Evolutionary conservation across 257 asterid species (phyloP).

Genomic region (Sherardia arvensis): DNA sequence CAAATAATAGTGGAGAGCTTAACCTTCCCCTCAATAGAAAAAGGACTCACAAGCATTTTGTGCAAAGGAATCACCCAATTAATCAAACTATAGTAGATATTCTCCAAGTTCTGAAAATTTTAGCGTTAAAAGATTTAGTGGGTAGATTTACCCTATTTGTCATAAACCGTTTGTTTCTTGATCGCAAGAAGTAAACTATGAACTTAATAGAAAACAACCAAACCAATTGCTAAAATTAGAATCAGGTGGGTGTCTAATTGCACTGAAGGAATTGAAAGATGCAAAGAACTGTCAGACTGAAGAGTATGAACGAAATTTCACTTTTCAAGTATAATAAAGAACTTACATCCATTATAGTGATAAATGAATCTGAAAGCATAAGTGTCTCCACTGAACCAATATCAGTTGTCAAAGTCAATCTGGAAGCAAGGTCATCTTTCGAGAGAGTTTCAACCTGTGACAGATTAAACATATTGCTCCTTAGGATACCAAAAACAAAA

Average conservation of each 20-base stretch:
- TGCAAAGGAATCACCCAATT: not conserved
- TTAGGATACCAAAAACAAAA: constrained; percentile 6
- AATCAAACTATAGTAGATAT: not conserved
- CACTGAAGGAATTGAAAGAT: not conserved
- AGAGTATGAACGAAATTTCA: not conserved
- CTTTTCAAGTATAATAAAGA: not conserved
- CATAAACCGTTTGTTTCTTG: not conserved
- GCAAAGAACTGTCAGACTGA: not conserved
- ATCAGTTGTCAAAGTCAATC: constrained; percentile 76
- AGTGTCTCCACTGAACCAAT: constrained; percentile 76
- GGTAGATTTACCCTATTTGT: not conserved
- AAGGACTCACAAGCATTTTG: not conserved
- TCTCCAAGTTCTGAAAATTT: not conserved
- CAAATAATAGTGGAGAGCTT: not conserved
- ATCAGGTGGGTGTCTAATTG: not conserved
- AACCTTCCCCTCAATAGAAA: not conserved
- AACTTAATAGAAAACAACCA: not conserved
- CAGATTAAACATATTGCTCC: constrained; percentile 8
- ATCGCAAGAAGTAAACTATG: not conserved
- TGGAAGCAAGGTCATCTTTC: constrained; percentile 86
- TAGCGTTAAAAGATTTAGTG: not conserved
- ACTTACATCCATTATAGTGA: constrained; percentile 90
- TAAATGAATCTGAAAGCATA: constrained; percentile 69
- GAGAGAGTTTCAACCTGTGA: constrained; percentile 80
- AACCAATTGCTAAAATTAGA: not conserved